Conservation (phyloP, 2,329 filamentous ascomycete species). For the Fusarium acutatum region DNA sequence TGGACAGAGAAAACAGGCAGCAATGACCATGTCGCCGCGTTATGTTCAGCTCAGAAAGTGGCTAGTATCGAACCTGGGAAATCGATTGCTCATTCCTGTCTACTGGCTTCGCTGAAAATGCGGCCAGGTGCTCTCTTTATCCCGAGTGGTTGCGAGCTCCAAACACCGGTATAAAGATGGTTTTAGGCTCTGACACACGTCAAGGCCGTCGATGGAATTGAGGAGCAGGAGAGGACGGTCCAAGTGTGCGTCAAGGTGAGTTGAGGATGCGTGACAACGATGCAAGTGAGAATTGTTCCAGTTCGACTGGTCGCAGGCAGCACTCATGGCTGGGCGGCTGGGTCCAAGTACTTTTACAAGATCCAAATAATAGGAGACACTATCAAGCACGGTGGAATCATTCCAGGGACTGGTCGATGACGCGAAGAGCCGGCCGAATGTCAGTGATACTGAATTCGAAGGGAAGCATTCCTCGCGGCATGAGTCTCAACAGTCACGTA, state of each 20-base stretch:
- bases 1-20: too few relatives aligned
- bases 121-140: rapidly evolving
- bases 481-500: background rate
- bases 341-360: background rate
- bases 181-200: background rate
- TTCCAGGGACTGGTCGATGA: background rate
- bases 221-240: background rate
- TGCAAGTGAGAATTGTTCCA: background rate
- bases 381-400: background rate
- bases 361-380: too few relatives aligned
- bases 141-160: too few relatives aligned
- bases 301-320: background rate
- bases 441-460: background rate
- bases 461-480: background rate
- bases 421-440: too few relatives aligned
- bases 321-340: background rate
- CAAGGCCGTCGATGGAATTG: background rate
- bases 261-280: background rate
- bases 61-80: too few relatives aligned
- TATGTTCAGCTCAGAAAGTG: background rate
- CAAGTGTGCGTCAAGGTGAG: background rate
- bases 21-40: background rate
- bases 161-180: background rate
- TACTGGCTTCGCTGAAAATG: background rate
- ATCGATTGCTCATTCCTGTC: background rate